Conservation (phyloP, 2,329 filamentous ascomycete genomes). For the Trichoderma aggressivum region DNA sequence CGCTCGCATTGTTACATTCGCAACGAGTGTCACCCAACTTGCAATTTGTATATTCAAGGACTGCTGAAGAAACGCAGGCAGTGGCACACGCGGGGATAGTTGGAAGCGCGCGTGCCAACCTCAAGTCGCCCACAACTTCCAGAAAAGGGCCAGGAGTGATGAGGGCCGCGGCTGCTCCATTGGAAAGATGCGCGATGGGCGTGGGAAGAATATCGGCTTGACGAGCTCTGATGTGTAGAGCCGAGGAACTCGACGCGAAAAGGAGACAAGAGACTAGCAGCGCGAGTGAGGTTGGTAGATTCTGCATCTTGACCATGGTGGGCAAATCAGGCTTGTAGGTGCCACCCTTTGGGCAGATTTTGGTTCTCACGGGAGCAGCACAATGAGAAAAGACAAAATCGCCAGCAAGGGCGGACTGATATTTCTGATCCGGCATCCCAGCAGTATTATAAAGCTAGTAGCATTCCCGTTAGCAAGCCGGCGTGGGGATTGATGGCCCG, state of each 20-base stretch:
- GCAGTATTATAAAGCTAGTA: not conserved
- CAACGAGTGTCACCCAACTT: constrained; percentile 1
- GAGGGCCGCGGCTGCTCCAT: not conserved
- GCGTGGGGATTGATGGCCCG: not conserved
- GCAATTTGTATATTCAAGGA: constrained; percentile 11
- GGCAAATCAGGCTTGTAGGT: not conserved
- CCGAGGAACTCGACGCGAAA: not conserved
- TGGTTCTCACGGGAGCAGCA: not conserved
- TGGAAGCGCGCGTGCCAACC: not conserved
- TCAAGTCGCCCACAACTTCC: not conserved
- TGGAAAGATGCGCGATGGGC: not conserved
- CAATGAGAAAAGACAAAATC: not conserved
- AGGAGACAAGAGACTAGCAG: not conserved
- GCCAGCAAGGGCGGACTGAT: not conserved
- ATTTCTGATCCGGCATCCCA: not conserved
- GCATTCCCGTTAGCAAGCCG: not conserved
- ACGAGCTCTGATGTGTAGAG: not conserved
- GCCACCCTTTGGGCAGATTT: not conserved
- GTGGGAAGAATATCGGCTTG: not conserved
- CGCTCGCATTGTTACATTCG: constrained; percentile 1
- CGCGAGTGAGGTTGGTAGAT: not conserved
- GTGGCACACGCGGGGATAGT: not conserved
- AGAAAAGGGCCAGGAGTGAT: constrained; percentile 8
- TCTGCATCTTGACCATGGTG: not conserved
- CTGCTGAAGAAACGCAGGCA: not conserved